These are phyloP conservation scores for Mariannaea elegans DNA, from an alignment of 2,329 filamentous ascomycete genomes.

Conservation along the genomic window DNA sequence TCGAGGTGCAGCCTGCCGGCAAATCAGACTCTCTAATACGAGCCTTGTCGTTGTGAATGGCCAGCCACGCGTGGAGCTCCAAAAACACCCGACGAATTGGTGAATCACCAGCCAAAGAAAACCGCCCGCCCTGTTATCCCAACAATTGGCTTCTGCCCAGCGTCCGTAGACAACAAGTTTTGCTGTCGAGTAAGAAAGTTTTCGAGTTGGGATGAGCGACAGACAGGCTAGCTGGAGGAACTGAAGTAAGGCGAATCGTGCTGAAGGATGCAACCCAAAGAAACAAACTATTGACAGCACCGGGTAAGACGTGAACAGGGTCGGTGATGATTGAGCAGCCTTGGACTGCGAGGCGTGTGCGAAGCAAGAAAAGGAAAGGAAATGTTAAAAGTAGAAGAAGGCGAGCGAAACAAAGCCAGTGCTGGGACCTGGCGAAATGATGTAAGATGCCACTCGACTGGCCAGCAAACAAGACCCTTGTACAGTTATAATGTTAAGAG, in stretches of 20 bases:
- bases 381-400: slow-evolving; percentile 27
- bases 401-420: slow-evolving; percentile 29
- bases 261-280: slow-evolving; percentile 18
- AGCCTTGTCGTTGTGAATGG: slow-evolving; percentile 37
- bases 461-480: slow-evolving; percentile 35
- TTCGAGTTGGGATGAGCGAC: slow-evolving; percentile 23
- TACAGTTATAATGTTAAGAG: slow-evolving; percentile 27
- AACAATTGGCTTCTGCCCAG: slow-evolving; percentile 35
- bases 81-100: slow-evolving; percentile 17
- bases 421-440: slow-evolving; percentile 32
- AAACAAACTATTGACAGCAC: slow-evolving; percentile 22
- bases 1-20: slow-evolving; percentile 31
- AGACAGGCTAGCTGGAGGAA: slow-evolving; percentile 15
- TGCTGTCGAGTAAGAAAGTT: slow-evolving; percentile 19
- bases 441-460: slow-evolving; percentile 37
- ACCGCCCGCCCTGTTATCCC: slow-evolving; percentile 32
- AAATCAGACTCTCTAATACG: slow-evolving; percentile 37
- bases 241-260: slow-evolving; percentile 19
- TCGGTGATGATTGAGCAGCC: slow-evolving; percentile 18
- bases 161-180: slow-evolving; percentile 26
- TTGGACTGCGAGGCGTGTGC: slow-evolving; percentile 26
- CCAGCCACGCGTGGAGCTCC: slow-evolving; percentile 30
- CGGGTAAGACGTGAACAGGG: slow-evolving; percentile 22
- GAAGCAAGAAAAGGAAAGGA: slow-evolving; percentile 26
- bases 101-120: slow-evolving; percentile 33